Conservation (phyloP, 768 basidiomycete species). For the Rhodocollybia butyracea region DNA sequence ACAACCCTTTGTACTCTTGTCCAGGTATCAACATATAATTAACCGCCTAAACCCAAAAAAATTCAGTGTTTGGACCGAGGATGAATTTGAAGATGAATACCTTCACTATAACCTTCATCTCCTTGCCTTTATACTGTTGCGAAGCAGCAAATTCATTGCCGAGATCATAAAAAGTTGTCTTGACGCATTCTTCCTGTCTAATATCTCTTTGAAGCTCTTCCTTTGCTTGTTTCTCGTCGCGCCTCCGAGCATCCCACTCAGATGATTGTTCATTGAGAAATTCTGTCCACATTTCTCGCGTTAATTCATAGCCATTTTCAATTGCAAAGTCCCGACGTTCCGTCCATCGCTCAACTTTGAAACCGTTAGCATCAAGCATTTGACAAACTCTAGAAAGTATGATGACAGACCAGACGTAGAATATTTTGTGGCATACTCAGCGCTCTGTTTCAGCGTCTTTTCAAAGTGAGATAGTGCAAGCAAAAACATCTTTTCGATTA, state of each 20-base stretch:
- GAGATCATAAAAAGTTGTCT: background rate
- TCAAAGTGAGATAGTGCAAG: constrained; percentile 13
- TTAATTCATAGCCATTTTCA: background rate
- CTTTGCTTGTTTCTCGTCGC: background rate
- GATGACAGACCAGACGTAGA: too few relatives aligned
- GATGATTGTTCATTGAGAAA: background rate
- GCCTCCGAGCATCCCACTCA: background rate
- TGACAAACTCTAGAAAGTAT: too few relatives aligned
- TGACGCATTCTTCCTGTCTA: background rate
- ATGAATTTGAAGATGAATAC: background rate
- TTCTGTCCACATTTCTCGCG: background rate
- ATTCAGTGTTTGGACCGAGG: background rate
- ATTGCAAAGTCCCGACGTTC: background rate
- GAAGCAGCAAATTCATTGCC: background rate
- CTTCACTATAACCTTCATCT: constrained; percentile 7
- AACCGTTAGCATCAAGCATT: too few relatives aligned
- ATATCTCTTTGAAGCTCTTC: background rate
- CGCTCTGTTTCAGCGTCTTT: background rate
- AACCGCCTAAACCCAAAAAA: constrained; percentile 10
- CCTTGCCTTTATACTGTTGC: background rate
- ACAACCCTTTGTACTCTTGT: constrained; percentile 13
- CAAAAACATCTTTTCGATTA: constrained; percentile 16
- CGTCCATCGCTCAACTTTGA: background rate
- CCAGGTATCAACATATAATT: constrained; percentile 15
- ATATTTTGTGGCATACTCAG: too few relatives aligned